Base-by-base conservation (phyloP, 2,329 filamentous ascomycete species). In the Colletotrichum shisoi region DNA sequence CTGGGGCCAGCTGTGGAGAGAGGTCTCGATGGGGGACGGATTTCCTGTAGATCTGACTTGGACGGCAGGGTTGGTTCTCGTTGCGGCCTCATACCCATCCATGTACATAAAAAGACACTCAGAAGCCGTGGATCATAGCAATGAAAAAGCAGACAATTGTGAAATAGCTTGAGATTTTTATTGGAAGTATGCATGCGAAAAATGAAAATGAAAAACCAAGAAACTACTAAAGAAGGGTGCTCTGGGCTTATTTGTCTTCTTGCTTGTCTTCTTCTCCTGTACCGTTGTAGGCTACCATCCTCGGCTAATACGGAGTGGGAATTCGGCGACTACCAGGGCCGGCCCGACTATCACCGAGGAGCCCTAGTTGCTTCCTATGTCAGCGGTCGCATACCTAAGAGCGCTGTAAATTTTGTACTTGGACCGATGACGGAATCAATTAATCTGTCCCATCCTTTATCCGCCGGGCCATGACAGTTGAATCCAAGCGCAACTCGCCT, bases 261-360 rank as follows among this genome's bases (percentile, higher is more conserved):
- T 31, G 31, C 8, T 31, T 31, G 31, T 8, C 31, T 34, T 34
- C 31, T 34, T 34, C 7, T 34, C 31, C 31, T 34, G 8, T 7
- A 8, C 31, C 7, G 9, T 34, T 34, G 31, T 34, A 44, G 15
- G 4, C 15, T 7, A n/a, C 15, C 17, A n/a, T 39, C 46, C 39
- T 63, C 53, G 64, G 64, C 60, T 44, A 40, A 24, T 15, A 45
- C 51, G 59, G 39, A 48, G 48, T 34, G 34, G 24, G 27, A 39
- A 21, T n/a, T 63, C 48, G 64, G 60, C 52, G 52, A 53, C 39
- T 49, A 67, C 17, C 7, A 13, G 21, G 13, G 12, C 42, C 65
- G 65, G 65, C 42, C 65, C 65, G 62, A 65, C 48, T 68, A 68
- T 65, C 37, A 57, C 65, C 65, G 65, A 65, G 54, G 13, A 24